Percentiles rank a stretch among this genome's conserved stretches.
Conservation (phyloP, 306 rosid species). For the Gleditsia sinensis region DNA sequence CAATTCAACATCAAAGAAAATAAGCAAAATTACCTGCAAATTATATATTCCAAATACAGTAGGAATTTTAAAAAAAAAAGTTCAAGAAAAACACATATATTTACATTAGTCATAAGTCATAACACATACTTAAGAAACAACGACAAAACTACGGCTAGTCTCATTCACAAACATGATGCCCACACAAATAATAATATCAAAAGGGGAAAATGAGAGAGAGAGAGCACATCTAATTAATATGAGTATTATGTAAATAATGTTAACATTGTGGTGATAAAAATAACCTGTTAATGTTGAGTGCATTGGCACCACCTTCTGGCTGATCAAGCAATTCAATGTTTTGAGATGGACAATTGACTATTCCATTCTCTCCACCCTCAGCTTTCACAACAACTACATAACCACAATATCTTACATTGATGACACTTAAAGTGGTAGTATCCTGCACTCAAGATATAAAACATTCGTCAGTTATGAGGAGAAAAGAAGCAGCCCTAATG, state of each 20-base stretch:
- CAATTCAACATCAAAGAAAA: not conserved
- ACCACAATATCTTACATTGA: constrained; percentile 87
- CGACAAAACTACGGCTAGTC: too few species aligned
- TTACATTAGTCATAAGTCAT: too few species aligned
- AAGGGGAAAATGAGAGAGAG: not conserved
- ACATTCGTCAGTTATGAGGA: constrained; percentile 25
- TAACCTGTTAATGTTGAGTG: constrained; percentile 91
- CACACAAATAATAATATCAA: not conserved
- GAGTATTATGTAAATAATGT: constrained; percentile 4
- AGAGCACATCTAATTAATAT: not conserved
- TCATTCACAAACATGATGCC: constrained; percentile 14
- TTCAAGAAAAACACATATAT: not conserved
- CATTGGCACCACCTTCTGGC: constrained; percentile 94
- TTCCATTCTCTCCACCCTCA: constrained; percentile 54
- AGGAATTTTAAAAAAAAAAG: not conserved
- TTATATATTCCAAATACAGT: not conserved
- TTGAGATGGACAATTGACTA: constrained; percentile 52
- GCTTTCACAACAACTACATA: constrained; percentile 75
- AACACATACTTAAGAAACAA: not conserved
- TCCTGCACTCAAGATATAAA: constrained; percentile 65
- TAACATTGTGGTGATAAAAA: constrained; percentile 19
- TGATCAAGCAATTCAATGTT: constrained; percentile 72
- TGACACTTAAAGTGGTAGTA: constrained; percentile 73
- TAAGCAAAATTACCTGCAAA: not conserved
- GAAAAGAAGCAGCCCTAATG: constrained; percentile 29